phyloP scores from a whole-genome alignment of 192 early-diverging fungal species.

The Coemansia interrupta region DNA sequence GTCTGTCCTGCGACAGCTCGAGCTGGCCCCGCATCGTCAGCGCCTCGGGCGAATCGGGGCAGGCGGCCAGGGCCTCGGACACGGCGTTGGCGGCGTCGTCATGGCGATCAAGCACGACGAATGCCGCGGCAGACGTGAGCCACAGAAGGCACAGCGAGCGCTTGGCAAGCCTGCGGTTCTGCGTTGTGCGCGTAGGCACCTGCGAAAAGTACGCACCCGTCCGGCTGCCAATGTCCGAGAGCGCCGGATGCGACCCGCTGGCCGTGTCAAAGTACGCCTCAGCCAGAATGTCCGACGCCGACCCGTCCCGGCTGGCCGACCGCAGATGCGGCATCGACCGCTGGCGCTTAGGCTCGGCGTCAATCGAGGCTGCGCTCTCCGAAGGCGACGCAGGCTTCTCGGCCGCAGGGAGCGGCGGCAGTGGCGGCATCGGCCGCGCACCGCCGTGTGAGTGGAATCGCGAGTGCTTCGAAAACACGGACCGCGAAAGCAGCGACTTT shows the following conservation, averaged over 20 bases:
- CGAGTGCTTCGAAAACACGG: slow-evolving; percentile 32
- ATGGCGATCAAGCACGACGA: slow-evolving; percentile 27
- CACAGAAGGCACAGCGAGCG: slow-evolving; percentile 44
- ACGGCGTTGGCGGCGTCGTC: slow-evolving; percentile 40
- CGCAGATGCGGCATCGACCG: slow-evolving; percentile 52
- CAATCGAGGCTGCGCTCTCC: background rate
- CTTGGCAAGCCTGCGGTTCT: slow-evolving; percentile 30
- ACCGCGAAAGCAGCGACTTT: slow-evolving; percentile 32
- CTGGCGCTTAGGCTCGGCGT: slow-evolving; percentile 29
- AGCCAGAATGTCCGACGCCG: slow-evolving; percentile 23
- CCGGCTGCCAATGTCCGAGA: background rate
- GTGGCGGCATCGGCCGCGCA: slow-evolving; percentile 12
- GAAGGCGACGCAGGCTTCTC: slow-evolving; percentile 2
- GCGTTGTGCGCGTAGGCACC: slow-evolving; percentile 25
- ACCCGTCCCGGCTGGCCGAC: slow-evolving; percentile 17
- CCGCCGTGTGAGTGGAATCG: slow-evolving; percentile 24
- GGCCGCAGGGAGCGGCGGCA: slow-evolving; percentile 10
- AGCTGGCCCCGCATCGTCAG: slow-evolving; percentile 49
- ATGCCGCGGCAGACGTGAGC: slow-evolving; percentile 37
- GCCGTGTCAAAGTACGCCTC: slow-evolving; percentile 41
- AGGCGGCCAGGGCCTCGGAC: slow-evolving; percentile 41
- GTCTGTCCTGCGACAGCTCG: slow-evolving; percentile 19
- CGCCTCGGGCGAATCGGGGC: slow-evolving; percentile 46
- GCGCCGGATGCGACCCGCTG: slow-evolving; percentile 1
- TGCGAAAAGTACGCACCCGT: slow-evolving; percentile 39